Evolutionary conservation across 148 eudicot species (phyloP), one percentile per base, ranked within the genome.

Genomic region (Hydrangea macrophylla): DNA sequence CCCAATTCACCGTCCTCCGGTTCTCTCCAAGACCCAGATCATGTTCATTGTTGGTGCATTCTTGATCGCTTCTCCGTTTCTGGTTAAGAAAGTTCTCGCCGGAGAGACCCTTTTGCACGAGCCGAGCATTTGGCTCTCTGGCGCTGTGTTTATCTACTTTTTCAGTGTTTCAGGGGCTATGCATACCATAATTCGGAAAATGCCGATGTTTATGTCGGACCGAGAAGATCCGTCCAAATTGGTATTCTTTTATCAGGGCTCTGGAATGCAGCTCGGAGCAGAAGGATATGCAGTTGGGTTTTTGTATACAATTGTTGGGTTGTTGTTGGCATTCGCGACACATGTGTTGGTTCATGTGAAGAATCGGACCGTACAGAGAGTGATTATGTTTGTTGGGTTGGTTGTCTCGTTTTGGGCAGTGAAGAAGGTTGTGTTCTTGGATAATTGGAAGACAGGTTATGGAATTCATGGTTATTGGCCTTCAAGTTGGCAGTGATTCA

Each of bases 371-470:
- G 69, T 33, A 12, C 99, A 94, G 83, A 78, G 99, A 62, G 13
- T 80, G 25, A 33, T 78, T 2, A 91, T 94, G 97, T 51, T 84
- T 2, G 4, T 85, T 0, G 87, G 75, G 7, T 60, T 94, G 81
- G 61, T 94, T 20, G 80, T 94, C 5, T 91, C 97, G 39, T 85
- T 89, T 20, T 94, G 85, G 97, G 91, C 97, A 1, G 99, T 94
- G 51, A 85, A 62, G 76, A 80, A 85, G 78, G 99, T 94, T 55
- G 77, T 94, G 32, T 77, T 42, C 57, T 82, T 94, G 74, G 93
- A 91, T 89, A 89, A 91, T 70, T 94, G 99, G 99, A 94, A 94
- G 89, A 94, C 99, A 0, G 99, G 99, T 6, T 94, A 94, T 64
- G 91, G 90, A 0, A 73, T 94, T 68, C 93, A 94, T 68, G 92